These are phyloP conservation scores for Phlebiopsis flavidoalba DNA, from an alignment of 768 basidiomycete genomes.

Conservation along the genomic window DNA sequence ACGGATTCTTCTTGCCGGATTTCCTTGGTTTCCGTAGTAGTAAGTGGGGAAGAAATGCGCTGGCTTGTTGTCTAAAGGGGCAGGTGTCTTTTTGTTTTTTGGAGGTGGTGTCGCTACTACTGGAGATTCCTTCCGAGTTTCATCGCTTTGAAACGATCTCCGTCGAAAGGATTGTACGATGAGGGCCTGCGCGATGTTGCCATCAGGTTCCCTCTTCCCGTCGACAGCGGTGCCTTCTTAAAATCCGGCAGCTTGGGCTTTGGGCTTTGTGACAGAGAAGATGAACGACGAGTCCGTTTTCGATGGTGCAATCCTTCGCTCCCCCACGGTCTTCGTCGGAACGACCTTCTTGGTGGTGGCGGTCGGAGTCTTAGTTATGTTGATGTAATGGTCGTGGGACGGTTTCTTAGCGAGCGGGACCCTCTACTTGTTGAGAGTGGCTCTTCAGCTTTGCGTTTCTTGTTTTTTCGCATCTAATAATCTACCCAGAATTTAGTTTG, in stretches of 20 bases:
- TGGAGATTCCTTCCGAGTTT: slow-evolving; percentile 64
- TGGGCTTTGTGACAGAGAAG: slow-evolving; percentile 78
- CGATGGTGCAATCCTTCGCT: slow-evolving; percentile 49
- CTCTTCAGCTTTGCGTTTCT: slow-evolving; percentile 64
- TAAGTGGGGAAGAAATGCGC: too few relatives aligned
- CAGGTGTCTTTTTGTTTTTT: too few relatives aligned
- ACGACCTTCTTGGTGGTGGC: slow-evolving; percentile 52
- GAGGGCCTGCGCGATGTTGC: slow-evolving; percentile 71
- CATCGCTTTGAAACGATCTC: slow-evolving; percentile 79
- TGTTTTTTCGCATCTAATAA: slow-evolving; percentile 52
- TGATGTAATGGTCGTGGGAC: slow-evolving; percentile 37
- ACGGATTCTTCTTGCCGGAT: slow-evolving; percentile 63
- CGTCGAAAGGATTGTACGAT: slow-evolving; percentile 74
- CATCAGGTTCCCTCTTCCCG: slow-evolving; percentile 49
- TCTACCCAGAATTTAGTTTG: slow-evolving; percentile 12
- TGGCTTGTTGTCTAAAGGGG: too few relatives aligned
- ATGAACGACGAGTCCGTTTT: slow-evolving; percentile 77
- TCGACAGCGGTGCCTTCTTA: slow-evolving; percentile 62
- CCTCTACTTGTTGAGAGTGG: slow-evolving; percentile 38
- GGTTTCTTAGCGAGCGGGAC: slow-evolving; percentile 63
- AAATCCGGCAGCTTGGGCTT: slow-evolving; percentile 82
- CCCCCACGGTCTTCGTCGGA: slow-evolving; percentile 25
- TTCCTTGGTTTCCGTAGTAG: slow-evolving; percentile 27
- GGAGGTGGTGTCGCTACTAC: slow-evolving; percentile 53
- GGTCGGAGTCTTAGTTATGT: slow-evolving; percentile 32